phyloP scores from a whole-genome alignment of 2,329 filamentous ascomycete genomes.

The Graphium sp. region DNA sequence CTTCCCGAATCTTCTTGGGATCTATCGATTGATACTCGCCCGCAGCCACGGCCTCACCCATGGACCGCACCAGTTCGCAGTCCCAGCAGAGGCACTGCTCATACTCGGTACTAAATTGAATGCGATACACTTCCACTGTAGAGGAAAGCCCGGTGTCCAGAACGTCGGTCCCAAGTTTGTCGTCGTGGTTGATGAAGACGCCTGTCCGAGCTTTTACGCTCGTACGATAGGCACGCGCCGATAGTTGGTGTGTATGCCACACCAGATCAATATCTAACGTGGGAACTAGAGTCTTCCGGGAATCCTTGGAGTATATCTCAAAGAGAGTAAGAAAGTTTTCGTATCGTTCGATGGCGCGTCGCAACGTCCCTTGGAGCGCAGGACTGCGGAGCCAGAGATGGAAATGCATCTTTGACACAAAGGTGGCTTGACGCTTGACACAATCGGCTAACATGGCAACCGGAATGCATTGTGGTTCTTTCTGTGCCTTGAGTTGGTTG shows the following conservation, averaged over 20 bases:
- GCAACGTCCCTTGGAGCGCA: slow-evolving; percentile 14
- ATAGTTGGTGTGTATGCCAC: slow-evolving; percentile 25
- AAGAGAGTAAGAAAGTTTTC: slow-evolving; percentile 18
- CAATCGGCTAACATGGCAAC: slow-evolving; percentile 12
- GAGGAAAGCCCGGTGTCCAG: background rate
- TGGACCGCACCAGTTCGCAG: too few species aligned
- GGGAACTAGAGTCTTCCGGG: slow-evolving; percentile 16
- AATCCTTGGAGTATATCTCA: too few species aligned
- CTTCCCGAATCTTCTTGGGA: too few species aligned
- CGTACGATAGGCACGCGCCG: slow-evolving; percentile 11
- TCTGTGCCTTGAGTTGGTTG: too few species aligned
- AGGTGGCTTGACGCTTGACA: slow-evolving; percentile 18
- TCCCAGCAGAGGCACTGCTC: too few species aligned
- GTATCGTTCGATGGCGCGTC: slow-evolving; percentile 18
- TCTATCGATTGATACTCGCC: too few species aligned
- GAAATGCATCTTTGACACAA: slow-evolving; percentile 21
- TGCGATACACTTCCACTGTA: too few species aligned
- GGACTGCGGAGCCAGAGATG: slow-evolving; percentile 21
- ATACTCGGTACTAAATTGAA: too few species aligned
- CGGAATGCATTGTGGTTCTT: too few species aligned
- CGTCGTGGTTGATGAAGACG: slow-evolving; percentile 19
- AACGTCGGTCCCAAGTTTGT: slow-evolving; percentile 9
- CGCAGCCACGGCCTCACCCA: too few species aligned
- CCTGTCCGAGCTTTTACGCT: slow-evolving; percentile 7
- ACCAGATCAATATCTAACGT: slow-evolving; percentile 23